Conservation (phyloP, 2,329 filamentous ascomycete species). For the Didymella pomorum region DNA sequence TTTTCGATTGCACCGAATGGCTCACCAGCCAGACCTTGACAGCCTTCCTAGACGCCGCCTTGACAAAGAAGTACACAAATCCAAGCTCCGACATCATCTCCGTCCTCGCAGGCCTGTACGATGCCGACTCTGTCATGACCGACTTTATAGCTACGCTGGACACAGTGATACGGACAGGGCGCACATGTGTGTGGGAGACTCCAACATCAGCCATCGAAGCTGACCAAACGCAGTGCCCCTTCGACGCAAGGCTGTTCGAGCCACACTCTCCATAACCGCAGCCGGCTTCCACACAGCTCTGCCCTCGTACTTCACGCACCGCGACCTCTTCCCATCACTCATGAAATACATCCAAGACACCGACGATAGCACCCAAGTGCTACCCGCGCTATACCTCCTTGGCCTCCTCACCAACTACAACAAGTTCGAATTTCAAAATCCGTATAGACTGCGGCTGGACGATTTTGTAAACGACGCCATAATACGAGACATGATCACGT, state of each 20-base stretch:
- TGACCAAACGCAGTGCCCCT: conserved; percentile 66
- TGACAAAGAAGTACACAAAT: conserved; percentile 92
- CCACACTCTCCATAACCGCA: conserved; percentile 82
- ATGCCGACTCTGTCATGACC: conserved; percentile 85
- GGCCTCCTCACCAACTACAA: conserved; percentile 96
- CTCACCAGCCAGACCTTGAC: conserved; percentile 77
- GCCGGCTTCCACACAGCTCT: conserved; percentile 97
- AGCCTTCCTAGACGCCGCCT: conserved; percentile 81
- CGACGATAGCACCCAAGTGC: conserved; percentile 65
- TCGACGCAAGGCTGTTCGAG: conserved; percentile 80
- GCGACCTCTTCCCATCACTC: conserved; percentile 90
- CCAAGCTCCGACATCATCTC: conserved; percentile 94
- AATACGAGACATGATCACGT: conserved; percentile 81
- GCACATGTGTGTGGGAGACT: conserved; percentile 64
- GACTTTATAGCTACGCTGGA: conserved; percentile 88
- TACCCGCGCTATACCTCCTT: conserved; percentile 81
- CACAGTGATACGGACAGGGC: conserved; percentile 78
- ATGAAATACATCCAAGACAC: conserved; percentile 93
- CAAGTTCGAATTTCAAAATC: conserved; percentile 98
- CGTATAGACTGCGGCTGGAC: conserved; percentile 88
- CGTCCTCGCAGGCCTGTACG: conserved; percentile 85
- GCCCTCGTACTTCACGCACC: conserved; percentile 92
- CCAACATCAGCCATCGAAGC: neutral
- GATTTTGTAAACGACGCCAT: conserved; percentile 94
- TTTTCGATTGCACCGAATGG: conserved; percentile 37